Evolutionary conservation across 306 rosid species (phyloP).

Genomic region (Vigna mungo): DNA sequence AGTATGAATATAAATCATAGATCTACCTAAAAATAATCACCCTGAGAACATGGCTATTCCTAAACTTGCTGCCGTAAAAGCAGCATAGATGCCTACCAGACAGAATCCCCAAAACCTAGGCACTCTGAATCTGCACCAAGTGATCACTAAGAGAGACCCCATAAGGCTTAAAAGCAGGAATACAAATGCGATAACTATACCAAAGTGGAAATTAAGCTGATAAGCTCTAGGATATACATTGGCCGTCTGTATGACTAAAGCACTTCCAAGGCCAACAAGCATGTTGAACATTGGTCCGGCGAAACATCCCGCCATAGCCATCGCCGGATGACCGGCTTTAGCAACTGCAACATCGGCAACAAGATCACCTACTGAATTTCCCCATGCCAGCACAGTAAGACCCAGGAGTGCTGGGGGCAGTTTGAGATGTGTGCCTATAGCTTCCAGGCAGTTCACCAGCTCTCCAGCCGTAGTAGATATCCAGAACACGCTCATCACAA

Average conservation of each 20-base stretch:
- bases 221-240: conserved; percentile 75
- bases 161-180: conserved; percentile 89
- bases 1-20: conserved; percentile 22
- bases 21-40: conserved; percentile 47
- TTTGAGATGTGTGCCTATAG: conserved; percentile 71
- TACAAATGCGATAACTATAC: conserved; percentile 86
- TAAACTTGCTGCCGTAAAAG: conserved; percentile 77
- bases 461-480: conserved; percentile 90
- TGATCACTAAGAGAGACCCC: conserved; percentile 92
- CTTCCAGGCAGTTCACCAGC: conserved; percentile 88
- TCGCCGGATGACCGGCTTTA: conserved; percentile 93
- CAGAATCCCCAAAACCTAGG: conserved; percentile 97
- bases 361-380: conserved; percentile 95
- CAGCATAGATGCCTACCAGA: conserved; percentile 80
- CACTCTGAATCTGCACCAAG: conserved; percentile 92
- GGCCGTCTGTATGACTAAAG: conserved; percentile 85
- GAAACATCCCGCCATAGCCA: conserved; percentile 99
- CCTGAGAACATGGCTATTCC: conserved; percentile 73
- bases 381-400: conserved; percentile 98
- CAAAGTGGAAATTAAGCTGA: conserved; percentile 75
- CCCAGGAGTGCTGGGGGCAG: conserved; percentile 83
- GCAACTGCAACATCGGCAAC: conserved; percentile 96
- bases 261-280: conserved; percentile 95
- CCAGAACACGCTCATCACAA: conserved; percentile 97
- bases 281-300: conserved; percentile 99